Conservation (phyloP, 306 rosid genomes). For the Quercus gilva region DNA sequence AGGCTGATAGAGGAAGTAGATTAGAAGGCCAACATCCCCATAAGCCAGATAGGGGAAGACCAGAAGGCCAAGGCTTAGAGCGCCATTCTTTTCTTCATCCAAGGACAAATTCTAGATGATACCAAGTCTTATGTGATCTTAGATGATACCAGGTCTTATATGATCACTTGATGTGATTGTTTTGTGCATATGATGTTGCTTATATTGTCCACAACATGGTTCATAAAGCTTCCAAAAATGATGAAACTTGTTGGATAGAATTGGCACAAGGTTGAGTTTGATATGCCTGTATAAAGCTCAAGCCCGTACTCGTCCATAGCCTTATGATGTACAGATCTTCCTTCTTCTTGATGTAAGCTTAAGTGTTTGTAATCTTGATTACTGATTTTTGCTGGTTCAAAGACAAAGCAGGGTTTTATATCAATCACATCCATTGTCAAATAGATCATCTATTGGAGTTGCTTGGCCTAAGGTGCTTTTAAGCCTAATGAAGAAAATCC, state of each 20-base stretch:
- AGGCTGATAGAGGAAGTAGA: conserved; percentile 41
- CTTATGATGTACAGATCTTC: conserved; percentile 31
- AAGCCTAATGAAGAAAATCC: conserved; percentile 4
- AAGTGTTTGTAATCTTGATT: conserved; percentile 25
- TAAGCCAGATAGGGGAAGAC: conserved; percentile 57
- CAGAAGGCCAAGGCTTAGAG: conserved; percentile 45
- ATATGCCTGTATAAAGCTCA: conserved; percentile 1
- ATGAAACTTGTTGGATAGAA: conserved; percentile 23
- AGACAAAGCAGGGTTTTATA: conserved; percentile 27
- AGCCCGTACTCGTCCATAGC: conserved; percentile 18
- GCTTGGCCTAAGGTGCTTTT: conserved; percentile 28
- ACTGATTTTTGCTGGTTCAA: conserved; percentile 28
- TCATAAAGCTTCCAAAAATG: conserved; percentile 17
- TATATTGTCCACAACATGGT: conserved; percentile 26
- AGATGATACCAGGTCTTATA: conserved; percentile 28
- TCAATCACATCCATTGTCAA: conserved; percentile 22
- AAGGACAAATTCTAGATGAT: conserved; percentile 33
- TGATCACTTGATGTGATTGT: conserved; percentile 13
- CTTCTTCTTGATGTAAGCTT: conserved; percentile 22
- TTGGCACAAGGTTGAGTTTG: conserved; percentile 19
- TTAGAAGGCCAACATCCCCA: conserved; percentile 30
- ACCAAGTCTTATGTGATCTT: not conserved
- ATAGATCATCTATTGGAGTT: conserved; percentile 26
- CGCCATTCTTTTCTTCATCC: conserved; percentile 23
- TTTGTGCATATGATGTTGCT: conserved; percentile 23